These are phyloP conservation scores for Aphanomyces astaci DNA, from an alignment of 352 stramenopile species.

Conservation along the genomic window DNA sequence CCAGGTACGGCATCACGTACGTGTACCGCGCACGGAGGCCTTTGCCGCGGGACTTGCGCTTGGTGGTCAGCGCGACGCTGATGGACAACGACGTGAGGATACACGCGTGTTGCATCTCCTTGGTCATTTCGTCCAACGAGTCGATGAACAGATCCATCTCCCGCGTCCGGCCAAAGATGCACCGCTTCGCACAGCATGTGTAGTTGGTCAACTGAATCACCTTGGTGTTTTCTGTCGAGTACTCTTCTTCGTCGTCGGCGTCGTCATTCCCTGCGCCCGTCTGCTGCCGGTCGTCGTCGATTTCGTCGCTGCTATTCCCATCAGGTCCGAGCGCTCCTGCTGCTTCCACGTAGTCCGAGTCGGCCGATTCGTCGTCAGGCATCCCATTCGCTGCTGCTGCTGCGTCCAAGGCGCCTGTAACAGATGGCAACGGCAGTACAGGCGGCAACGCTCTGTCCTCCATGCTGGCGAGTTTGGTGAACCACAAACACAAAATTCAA, in stretches of 20 bases:
- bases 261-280: not conserved
- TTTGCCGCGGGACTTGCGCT: conserved; percentile 19
- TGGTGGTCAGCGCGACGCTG: conserved; percentile 7
- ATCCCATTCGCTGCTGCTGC: not conserved
- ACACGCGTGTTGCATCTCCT: conserved; percentile 19
- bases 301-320: not conserved
- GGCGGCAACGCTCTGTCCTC: too few relatives aligned
- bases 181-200: conserved; percentile 21
- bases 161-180: conserved; percentile 21
- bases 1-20: conserved; percentile 23
- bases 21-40: conserved; percentile 9
- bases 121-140: conserved; percentile 19
- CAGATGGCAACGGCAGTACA: not conserved
- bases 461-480: too few relatives aligned
- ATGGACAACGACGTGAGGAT: conserved; percentile 23
- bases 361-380: not conserved
- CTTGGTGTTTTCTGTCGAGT: conserved; percentile 22
- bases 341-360: conserved; percentile 10
- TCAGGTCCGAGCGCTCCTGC: not conserved
- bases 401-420: not conserved
- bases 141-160: conserved; percentile 22
- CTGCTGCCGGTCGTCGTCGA: not conserved
- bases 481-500: too few relatives aligned
- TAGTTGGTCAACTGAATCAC: conserved; percentile 23
- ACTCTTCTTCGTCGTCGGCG: conserved; percentile 12